A percentile compares a stretch with the other conserved stretches of the same genome.
Conservation (phyloP, 2,329 filamentous ascomycete species). For the Colletotrichum trifolii region DNA sequence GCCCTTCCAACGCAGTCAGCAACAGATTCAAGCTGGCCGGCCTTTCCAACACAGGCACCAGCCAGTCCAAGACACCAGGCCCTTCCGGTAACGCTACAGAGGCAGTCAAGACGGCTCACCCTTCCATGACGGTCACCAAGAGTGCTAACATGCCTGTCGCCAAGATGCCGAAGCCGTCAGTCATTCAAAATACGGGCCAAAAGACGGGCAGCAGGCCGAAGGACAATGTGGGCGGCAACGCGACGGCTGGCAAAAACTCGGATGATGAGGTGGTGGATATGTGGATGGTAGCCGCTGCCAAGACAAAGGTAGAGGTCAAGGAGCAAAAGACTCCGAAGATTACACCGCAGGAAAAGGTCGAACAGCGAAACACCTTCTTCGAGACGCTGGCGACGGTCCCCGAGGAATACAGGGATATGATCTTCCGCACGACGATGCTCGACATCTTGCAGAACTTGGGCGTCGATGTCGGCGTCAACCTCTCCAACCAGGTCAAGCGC, state of each 20-base stretch:
- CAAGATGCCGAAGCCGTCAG: too few species aligned
- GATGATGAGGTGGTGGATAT: neutral
- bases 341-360: neutral
- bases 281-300: constrained; percentile 7
- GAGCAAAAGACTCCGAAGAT: neutral
- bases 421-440: constrained; percentile 10
- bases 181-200: too few species aligned
- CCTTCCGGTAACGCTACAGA: too few species aligned
- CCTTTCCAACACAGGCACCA: too few species aligned
- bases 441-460: constrained; percentile 4
- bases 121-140: too few species aligned
- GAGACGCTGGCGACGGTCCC: neutral
- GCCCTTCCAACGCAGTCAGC: too few species aligned
- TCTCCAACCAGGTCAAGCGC: constrained; percentile 3
- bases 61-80: too few species aligned
- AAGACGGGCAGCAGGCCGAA: too few species aligned
- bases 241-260: neutral
- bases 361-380: constrained; percentile 12
- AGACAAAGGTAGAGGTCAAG: neutral
- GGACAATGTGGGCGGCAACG: neutral
- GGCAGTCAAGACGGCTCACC: too few species aligned
- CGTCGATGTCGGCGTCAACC: neutral
- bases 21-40: too few species aligned
- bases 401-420: neutral
- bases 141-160: too few species aligned